phyloP scores from a whole-genome alignment of 2,329 filamentous ascomycete species.

The Massarina eburnea region DNA sequence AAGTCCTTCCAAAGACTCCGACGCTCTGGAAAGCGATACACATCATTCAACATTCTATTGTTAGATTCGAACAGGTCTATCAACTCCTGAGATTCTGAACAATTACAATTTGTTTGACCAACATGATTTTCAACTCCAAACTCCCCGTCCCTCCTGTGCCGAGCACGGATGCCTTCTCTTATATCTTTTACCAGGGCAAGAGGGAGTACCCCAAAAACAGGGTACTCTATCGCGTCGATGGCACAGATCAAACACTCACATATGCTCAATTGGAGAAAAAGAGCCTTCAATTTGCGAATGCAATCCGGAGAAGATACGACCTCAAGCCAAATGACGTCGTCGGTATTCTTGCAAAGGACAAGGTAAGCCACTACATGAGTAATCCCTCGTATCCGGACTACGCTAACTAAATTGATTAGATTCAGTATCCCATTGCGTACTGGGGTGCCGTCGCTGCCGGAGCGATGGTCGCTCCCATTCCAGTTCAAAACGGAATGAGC shows the following conservation, averaged over 20 bases:
- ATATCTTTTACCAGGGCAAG: conserved; percentile 14
- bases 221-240: conserved; percentile 15
- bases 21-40: too few relatives aligned
- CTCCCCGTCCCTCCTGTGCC: conserved; percentile 1
- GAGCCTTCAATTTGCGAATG: conserved; percentile 14
- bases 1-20: neutral
- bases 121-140: conserved; percentile 6
- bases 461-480: conserved; percentile 22
- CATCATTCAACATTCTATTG: neutral
- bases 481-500: conserved; percentile 20
- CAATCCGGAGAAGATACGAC: conserved; percentile 7
- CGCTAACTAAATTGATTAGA: conserved; percentile 9
- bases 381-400: neutral
- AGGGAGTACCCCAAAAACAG: conserved; percentile 10
- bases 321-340: conserved; percentile 15
- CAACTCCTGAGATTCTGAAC: neutral
- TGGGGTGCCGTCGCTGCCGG: conserved; percentile 24
- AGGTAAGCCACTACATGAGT: conserved; percentile 5
- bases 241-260: conserved; percentile 12
- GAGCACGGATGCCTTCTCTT: conserved; percentile 15
- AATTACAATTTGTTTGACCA: neutral
- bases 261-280: conserved; percentile 14
- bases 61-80: neutral
- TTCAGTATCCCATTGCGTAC: conserved; percentile 27
- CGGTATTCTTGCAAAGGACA: conserved; percentile 14